Evolutionary conservation across 495 filamentous ascomycete species (phyloP).

Genomic region (Hypoxylon lienhwacheense): DNA sequence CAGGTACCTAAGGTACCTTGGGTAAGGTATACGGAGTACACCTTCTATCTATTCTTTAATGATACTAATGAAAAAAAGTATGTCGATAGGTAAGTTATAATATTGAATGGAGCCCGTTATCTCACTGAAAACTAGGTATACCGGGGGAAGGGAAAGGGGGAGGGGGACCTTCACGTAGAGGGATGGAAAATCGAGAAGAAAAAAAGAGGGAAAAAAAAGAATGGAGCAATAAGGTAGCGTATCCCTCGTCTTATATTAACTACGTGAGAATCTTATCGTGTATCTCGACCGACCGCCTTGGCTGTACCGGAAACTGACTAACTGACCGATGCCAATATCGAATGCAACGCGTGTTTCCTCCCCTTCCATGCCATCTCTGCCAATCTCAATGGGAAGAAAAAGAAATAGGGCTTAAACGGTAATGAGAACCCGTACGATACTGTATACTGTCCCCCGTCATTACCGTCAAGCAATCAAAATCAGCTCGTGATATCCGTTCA

Average conservation of each 20-base stretch:
- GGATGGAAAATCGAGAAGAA: too few relatives aligned
- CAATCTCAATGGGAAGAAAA: not conserved
- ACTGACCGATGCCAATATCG: not conserved
- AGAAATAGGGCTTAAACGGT: slow-evolving; percentile 5
- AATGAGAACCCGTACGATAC: slow-evolving; percentile 2
- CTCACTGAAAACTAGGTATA: too few relatives aligned
- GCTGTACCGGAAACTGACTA: slow-evolving; percentile 5
- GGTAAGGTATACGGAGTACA: too few relatives aligned
- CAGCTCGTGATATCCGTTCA: slow-evolving; percentile 17
- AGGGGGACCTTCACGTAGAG: too few relatives aligned
- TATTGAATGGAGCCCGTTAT: too few relatives aligned
- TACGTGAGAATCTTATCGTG: slow-evolving; percentile 19
- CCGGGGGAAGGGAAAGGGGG: too few relatives aligned
- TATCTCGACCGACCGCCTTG: slow-evolving; percentile 6
- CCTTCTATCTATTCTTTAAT: too few relatives aligned
- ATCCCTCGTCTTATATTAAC: slow-evolving; percentile 10
- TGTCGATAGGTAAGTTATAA: too few relatives aligned
- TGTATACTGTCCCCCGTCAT: not conserved
- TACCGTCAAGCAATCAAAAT: not conserved
- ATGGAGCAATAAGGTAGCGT: slow-evolving; percentile 2
- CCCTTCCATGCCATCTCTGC: slow-evolving; percentile 9
- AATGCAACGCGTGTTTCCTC: slow-evolving; percentile 4
- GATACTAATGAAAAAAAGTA: too few relatives aligned
- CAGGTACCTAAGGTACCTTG: too few relatives aligned
- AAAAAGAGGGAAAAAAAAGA: not conserved